Percentiles rank a stretch among this genome's conserved stretches.
Conservation (phyloP, 2,329 filamentous ascomycete genomes). For the Trichoderma sp. region DNA sequence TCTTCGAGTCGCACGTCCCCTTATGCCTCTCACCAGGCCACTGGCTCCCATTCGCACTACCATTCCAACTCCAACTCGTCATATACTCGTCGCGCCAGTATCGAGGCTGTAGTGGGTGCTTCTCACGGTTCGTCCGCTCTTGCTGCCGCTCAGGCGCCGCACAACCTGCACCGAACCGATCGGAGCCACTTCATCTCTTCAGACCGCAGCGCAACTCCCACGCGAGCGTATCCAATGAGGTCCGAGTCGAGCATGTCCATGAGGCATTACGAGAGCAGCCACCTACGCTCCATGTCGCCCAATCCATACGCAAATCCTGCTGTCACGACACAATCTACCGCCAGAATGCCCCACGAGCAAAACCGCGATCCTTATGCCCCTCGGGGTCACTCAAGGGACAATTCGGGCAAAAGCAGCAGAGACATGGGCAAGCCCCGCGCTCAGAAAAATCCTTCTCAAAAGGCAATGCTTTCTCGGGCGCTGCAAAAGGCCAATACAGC, state of each 20-base stretch:
- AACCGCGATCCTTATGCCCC: slow-evolving; percentile 32
- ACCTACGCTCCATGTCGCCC: slow-evolving; percentile 25
- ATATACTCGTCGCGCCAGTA: slow-evolving; percentile 43
- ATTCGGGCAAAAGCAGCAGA: slow-evolving; percentile 37
- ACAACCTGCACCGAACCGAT: slow-evolving; percentile 37
- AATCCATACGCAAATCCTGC: slow-evolving; percentile 11
- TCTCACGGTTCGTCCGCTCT: slow-evolving; percentile 34
- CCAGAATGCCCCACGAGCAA: slow-evolving; percentile 36
- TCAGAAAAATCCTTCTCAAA: slow-evolving; percentile 69
- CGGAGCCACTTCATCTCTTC: background rate
- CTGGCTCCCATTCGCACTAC: slow-evolving; percentile 29
- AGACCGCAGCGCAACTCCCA: slow-evolving; percentile 3
- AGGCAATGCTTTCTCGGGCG: slow-evolving; percentile 94
- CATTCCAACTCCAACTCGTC: background rate
- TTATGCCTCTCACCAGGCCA: slow-evolving; percentile 34
- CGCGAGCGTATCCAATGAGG: background rate
- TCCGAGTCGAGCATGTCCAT: slow-evolving; percentile 19
- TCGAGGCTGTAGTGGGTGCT: slow-evolving; percentile 41
- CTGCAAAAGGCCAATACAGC: slow-evolving; percentile 95
- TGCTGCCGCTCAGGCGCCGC: slow-evolving; percentile 32
- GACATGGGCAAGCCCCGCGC: slow-evolving; percentile 33
- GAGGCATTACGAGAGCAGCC: slow-evolving; percentile 11
- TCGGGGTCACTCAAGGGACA: slow-evolving; percentile 36
- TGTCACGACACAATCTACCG: slow-evolving; percentile 21
- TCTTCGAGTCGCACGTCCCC: slow-evolving; percentile 49